Evolutionary conservation across 129 eudicot species (phyloP), one percentile per base, ranked within the genome.

Genomic region (Kitagawia praeruptora): DNA sequence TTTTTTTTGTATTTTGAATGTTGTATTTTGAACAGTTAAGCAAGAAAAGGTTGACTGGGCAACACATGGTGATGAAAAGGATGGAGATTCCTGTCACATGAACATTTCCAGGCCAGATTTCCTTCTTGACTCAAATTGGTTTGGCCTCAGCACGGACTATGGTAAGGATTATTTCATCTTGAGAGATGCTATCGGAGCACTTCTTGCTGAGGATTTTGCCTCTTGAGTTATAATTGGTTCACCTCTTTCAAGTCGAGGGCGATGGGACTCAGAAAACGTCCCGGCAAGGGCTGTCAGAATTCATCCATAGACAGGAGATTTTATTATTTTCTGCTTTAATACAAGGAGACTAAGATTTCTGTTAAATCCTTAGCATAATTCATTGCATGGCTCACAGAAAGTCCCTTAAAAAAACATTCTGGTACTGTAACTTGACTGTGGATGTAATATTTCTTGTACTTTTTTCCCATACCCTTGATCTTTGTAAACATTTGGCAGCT

Each of bases 91-190:
- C 6, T 16, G 49, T 5, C 44, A 23, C 25, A 31, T 79, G 75
- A 58, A 79, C 28, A 70, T 70, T 39, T 79, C 77, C 37, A 70
- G 82, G 77, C 82, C 82, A 11, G 82, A 79, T 38, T 49, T 56
- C 15, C 23, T 79, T 19, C 70, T 79, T 12, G 70, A 74, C 75
- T 69, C 82, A 25, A 70, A 74, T 70, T 79, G 77, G 82, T 37
- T 79, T 70, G 66, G 70, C 45, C 82, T 38, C 18, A 48, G 77
- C 39, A 25, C 61, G 28, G 75, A 69, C 4, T 16, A 71, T 27
- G 54, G 75, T 12, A 79, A 79, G 77, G 70, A 71, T 75, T 56
- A 70, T 46, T 74, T 23, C 64, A 39, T 67, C 13, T 11, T 67
- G 31, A 66, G 63, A 23, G 82, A 79, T 47, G 82, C 77, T 49